Percentiles rank a stretch among this genome's conserved stretches.
phyloP scores from a whole-genome alignment of 1,139 yeast genomes.

The Pichia inconspicua region DNA sequence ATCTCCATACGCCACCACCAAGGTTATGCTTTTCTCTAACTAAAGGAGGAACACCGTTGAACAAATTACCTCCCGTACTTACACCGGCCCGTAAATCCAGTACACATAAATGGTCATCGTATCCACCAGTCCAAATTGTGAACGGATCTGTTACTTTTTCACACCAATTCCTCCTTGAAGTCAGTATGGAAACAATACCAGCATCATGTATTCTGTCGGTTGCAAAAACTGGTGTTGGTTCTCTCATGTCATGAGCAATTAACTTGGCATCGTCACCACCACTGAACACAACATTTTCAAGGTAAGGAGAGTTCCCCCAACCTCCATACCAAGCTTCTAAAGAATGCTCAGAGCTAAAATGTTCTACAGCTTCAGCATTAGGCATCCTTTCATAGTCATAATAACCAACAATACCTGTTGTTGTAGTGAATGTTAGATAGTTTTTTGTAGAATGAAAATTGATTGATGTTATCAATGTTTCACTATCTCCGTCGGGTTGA shows the following conservation, averaged over 20 bases:
- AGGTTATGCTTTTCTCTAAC: constrained; percentile 40
- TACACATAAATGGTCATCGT: constrained; percentile 69
- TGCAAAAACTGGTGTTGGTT: constrained; percentile 40
- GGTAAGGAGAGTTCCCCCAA: constrained; percentile 52
- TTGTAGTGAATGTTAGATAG: constrained; percentile 41
- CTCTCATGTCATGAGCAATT: constrained; percentile 67
- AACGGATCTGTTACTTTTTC: constrained; percentile 32
- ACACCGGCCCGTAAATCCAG: constrained; percentile 55
- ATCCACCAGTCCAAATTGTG: constrained; percentile 80
- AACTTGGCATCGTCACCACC: constrained; percentile 88
- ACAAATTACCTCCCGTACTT: constrained; percentile 34
- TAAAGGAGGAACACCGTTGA: constrained; percentile 44
- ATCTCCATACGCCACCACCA: constrained; percentile 95
- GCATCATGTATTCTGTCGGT: constrained; percentile 66
- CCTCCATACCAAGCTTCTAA: constrained; percentile 89
- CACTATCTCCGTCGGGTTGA: constrained; percentile 7
- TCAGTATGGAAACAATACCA: constrained; percentile 75
- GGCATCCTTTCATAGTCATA: constrained; percentile 26
- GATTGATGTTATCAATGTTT: constrained; percentile 55
- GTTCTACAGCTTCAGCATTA: not conserved
- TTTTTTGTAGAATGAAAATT: constrained; percentile 43
- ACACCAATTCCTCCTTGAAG: constrained; percentile 25
- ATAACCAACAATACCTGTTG: constrained; percentile 45
- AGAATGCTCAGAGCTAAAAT: constrained; percentile 35
- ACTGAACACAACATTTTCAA: constrained; percentile 57